Evolutionary conservation across 129 eudicot species (phyloP).

Genomic region (Centrapalus pauciflorus): DNA sequence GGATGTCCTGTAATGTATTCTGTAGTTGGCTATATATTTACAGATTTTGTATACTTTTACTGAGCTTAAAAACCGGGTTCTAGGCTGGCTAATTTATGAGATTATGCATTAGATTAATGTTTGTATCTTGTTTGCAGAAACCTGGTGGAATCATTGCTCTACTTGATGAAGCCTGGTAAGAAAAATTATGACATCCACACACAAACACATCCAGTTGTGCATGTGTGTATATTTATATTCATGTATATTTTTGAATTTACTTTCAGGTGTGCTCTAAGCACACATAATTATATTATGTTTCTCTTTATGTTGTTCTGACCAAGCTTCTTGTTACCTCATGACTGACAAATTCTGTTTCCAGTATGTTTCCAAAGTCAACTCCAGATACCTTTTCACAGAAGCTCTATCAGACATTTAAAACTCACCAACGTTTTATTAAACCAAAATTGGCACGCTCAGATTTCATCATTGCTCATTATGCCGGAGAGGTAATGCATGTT

Average conservation of each 20-base stretch:
- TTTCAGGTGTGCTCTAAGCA: background rate
- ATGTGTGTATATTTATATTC: background rate
- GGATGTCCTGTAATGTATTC: background rate
- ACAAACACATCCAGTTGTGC: background rate
- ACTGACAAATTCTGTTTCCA: conserved; percentile 38
- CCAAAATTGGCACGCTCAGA: conserved; percentile 92
- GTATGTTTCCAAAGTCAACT: conserved; percentile 98
- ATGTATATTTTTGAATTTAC: background rate
- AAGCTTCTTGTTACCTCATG: conserved; percentile 14
- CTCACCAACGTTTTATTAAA: conserved; percentile 71
- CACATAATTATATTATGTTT: background rate
- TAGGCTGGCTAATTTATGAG: too few relatives aligned
- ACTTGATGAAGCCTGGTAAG: conserved; percentile 98
- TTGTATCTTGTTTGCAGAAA: conserved; percentile 57
- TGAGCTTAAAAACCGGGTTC: too few relatives aligned
- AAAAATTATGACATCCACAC: background rate
- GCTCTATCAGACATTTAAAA: conserved; percentile 85
- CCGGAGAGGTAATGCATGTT: conserved; percentile 75
- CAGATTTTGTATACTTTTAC: background rate
- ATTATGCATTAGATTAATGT: conserved; percentile 15
- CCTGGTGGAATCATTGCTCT: conserved; percentile 97
- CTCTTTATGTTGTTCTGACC: conserved; percentile 12
- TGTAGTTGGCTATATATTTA: background rate
- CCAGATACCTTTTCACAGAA: conserved; percentile 89
- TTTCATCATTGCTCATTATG: conserved; percentile 93